Evolutionary conservation across 805 yeast species (phyloP), one percentile per base, ranked within the genome.

Genomic region (Ogataea degrootiae): DNA sequence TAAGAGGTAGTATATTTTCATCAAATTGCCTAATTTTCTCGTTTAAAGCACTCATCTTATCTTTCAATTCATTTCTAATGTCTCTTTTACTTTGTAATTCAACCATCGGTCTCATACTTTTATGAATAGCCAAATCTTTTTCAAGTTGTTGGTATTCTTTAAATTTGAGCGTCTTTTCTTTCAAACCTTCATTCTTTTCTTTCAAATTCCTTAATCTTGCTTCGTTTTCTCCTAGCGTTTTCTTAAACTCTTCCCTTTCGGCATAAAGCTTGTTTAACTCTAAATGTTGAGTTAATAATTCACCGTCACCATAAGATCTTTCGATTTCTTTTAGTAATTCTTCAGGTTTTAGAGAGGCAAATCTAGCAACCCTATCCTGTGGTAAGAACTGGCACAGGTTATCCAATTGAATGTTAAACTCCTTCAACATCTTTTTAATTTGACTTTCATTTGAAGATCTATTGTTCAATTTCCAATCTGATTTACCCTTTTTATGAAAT

Each of bases 311-410:
- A 33, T 89, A 77, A 1, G 97, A 89, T 49, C 92, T 70, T 59
- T 90, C 88, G 1, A 96, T 87, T 57, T 88, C 96, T 23, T 72
- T 58, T 12, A 94, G 71, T 8, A 92, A 68, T 50, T 81, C 80
- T 52, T 86, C 90, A 1, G 95, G 87, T 29, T 86, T 76, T 54
- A 88, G 69, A 3, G 84, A 78, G 0, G 97, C 96, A 71, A 94
- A 94, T 54, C 87, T 89, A 2, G 96, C 92, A 6, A 94, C 98
- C 50, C 95, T 75, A 58, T 92, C 98, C 62, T 94, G 99, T 0
- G 99, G 96, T 46, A 94, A 70, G 60, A 94, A 94, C 62, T 92
- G 97, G 60, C 98, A 91, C 43, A 92, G 72, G 62, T 92, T 94
- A 61, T 89, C 95, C 47, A 94, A 72, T 60, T 94, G 98, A 49